These are phyloP conservation scores for Ophiostoma piceae DNA, from an alignment of 2,329 filamentous ascomycete genomes.

Conservation along the genomic window DNA sequence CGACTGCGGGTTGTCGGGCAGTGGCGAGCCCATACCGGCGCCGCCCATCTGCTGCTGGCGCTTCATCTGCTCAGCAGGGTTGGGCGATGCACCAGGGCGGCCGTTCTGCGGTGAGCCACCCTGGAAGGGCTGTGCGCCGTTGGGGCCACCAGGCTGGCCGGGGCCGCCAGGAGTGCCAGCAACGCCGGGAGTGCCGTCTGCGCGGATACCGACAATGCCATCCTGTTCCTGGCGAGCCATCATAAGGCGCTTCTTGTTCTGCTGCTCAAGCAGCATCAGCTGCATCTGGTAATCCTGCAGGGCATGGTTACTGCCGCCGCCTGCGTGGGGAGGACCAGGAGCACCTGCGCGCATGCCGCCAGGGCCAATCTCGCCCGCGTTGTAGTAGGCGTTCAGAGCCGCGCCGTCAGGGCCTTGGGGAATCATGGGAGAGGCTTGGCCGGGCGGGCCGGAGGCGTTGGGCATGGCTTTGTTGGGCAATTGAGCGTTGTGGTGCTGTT, in stretches of 20 bases:
- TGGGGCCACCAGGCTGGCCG: slow-evolving; percentile 49
- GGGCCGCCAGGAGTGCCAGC: slow-evolving; percentile 41
- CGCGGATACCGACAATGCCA: slow-evolving; percentile 44
- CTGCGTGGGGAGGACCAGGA: slow-evolving; percentile 37
- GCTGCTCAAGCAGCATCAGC: slow-evolving; percentile 74
- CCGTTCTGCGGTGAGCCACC: slow-evolving; percentile 65
- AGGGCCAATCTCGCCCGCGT: slow-evolving; percentile 55
- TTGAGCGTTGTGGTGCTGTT: slow-evolving; percentile 74
- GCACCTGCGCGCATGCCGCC: slow-evolving; percentile 49
- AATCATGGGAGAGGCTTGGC: slow-evolving; percentile 80
- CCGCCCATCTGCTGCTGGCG: slow-evolving; percentile 67
- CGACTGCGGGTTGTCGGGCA: slow-evolving; percentile 63
- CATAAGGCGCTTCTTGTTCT: slow-evolving; percentile 80
- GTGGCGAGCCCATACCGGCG: slow-evolving; percentile 63
- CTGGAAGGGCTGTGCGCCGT: slow-evolving; percentile 56
- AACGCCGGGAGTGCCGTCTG: slow-evolving; percentile 21
- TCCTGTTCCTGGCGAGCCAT: slow-evolving; percentile 81
- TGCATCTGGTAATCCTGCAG: slow-evolving; percentile 88
- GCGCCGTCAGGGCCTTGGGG: slow-evolving; percentile 62
- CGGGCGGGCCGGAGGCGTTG: slow-evolving; percentile 64
- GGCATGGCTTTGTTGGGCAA: slow-evolving; percentile 77
- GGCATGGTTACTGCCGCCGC: slow-evolving; percentile 65
- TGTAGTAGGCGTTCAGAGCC: slow-evolving; percentile 56
- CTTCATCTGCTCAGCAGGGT: slow-evolving; percentile 73
- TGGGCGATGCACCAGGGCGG: slow-evolving; percentile 67